Evolutionary conservation across 2,329 filamentous ascomycete species (phyloP).

Genomic region (Anthostomella pinea): DNA sequence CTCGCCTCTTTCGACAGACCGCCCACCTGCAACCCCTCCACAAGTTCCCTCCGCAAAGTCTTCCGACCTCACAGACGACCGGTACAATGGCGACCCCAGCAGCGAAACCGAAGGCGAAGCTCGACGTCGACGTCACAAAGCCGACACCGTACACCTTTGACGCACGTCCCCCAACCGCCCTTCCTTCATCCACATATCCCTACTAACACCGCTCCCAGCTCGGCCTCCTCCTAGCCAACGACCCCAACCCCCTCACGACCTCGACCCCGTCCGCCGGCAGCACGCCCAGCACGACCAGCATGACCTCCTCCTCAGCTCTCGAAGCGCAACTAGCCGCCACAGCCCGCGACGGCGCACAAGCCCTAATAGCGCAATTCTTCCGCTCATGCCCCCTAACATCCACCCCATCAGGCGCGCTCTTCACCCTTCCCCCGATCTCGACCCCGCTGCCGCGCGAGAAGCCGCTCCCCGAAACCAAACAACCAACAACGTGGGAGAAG

Average conservation of each 20-base stretch:
- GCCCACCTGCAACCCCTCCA: no score
- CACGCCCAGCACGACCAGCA: constrained; percentile 43
- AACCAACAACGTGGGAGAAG: constrained; percentile 89
- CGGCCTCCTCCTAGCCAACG: constrained; percentile 78
- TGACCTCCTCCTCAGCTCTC: no score
- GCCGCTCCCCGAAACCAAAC: constrained; percentile 76
- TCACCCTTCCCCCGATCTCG: constrained; percentile 68
- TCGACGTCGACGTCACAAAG: constrained; percentile 29
- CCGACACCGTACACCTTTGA: constrained; percentile 33
- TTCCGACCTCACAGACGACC: not conserved
- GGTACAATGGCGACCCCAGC: constrained; percentile 22
- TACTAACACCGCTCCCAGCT: constrained; percentile 10
- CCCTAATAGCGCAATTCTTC: constrained; percentile 92
- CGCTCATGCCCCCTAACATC: constrained; percentile 79
- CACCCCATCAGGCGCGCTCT: constrained; percentile 67
- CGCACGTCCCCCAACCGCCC: not conserved
- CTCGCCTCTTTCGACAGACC: no score
- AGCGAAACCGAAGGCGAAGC: constrained; percentile 23
- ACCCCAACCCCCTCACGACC: constrained; percentile 67
- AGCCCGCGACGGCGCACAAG: constrained; percentile 87
- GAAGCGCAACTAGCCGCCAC: constrained; percentile 69
- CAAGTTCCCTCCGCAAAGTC: no score
- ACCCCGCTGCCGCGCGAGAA: constrained; percentile 87
- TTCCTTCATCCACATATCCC: not conserved
- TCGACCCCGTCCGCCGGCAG: constrained; percentile 41